A percentile compares a stretch with the other conserved stretches of the same genome.
These are phyloP conservation scores for Lizanozyma gosingica DNA, from an alignment of 1,139 yeast species.

Conservation along the genomic window DNA sequence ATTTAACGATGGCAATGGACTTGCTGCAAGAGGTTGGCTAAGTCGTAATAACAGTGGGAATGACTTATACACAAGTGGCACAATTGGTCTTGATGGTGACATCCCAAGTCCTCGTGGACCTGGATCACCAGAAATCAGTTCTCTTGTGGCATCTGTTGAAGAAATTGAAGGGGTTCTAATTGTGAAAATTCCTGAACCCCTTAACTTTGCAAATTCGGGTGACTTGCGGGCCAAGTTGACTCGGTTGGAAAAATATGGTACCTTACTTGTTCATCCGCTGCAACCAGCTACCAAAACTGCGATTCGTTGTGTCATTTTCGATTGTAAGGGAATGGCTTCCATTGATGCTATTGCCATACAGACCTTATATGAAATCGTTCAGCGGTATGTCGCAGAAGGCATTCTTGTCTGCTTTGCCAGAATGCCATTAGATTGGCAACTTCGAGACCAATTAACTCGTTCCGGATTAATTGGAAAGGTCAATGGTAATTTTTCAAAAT, in stretches of 20 bases:
- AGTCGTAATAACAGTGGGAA: constrained; percentile 7
- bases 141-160: constrained; percentile 20
- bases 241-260: constrained; percentile 21
- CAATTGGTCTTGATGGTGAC: constrained; percentile 9
- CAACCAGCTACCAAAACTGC: constrained; percentile 17
- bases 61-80: constrained; percentile 5
- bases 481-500: constrained; percentile 11
- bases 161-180: constrained; percentile 23
- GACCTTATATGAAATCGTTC: constrained; percentile 19
- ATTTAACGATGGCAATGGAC: constrained; percentile 5
- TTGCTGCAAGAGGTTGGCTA: constrained; percentile 5
- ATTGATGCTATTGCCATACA: constrained; percentile 28
- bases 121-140: constrained; percentile 3
- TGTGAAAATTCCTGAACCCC: constrained; percentile 23
- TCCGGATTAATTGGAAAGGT: constrained; percentile 19
- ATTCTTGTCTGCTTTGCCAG: constrained; percentile 20
- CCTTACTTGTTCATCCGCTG: constrained; percentile 21
- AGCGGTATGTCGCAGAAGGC: constrained; percentile 13
- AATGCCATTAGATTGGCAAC: constrained; percentile 13
- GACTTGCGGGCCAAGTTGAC: constrained; percentile 18
- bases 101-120: constrained; percentile 4
- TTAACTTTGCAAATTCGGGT: constrained; percentile 21
- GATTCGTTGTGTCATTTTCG: constrained; percentile 16
- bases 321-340: constrained; percentile 25
- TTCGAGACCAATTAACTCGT: constrained; percentile 14